These are phyloP conservation scores for Dicorynia guianensis DNA, from an alignment of 306 rosid genomes.

Conservation along the genomic window DNA sequence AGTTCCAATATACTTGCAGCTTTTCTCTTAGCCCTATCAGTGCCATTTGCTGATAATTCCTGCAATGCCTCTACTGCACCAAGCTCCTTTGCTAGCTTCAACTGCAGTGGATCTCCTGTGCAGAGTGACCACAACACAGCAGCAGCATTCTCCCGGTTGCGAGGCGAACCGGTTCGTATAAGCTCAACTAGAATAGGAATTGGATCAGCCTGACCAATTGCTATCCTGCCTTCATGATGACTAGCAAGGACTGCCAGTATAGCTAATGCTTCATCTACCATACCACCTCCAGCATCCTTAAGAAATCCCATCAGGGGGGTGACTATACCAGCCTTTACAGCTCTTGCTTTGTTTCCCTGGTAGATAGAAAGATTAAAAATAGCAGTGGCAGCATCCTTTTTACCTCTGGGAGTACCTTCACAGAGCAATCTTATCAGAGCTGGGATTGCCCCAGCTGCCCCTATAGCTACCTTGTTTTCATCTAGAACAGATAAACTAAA, in stretches of 20 bases:
- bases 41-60: slow-evolving; percentile 88
- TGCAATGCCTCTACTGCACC: slow-evolving; percentile 85
- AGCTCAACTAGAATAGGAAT: slow-evolving; percentile 78
- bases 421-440: slow-evolving; percentile 85
- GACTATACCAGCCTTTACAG: slow-evolving; percentile 91
- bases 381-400: slow-evolving; percentile 98
- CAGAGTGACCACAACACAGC: slow-evolving; percentile 92
- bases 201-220: slow-evolving; percentile 75
- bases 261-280: slow-evolving; percentile 97
- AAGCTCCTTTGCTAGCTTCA: slow-evolving; percentile 76
- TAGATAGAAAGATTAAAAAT: slow-evolving; percentile 92
- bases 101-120: slow-evolving; percentile 64
- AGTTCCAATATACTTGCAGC: slow-evolving; percentile 79
- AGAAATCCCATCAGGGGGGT: slow-evolving; percentile 75
- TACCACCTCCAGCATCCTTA: slow-evolving; percentile 90
- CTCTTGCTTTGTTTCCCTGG: slow-evolving; percentile 97
- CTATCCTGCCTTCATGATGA: slow-evolving; percentile 85
- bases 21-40: slow-evolving; percentile 96
- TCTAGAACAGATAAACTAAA: slow-evolving; percentile 91
- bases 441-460: slow-evolving; percentile 99
- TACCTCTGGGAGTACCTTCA: slow-evolving; percentile 96
- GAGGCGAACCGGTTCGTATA: slow-evolving; percentile 89
- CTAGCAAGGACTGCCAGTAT: slow-evolving; percentile 88
- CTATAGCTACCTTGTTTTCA: slow-evolving; percentile 90
- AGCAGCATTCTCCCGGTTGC: slow-evolving; percentile 91